Base-by-base conservation (phyloP, 2,329 filamentous ascomycete genomes). In the Aspergillus ochraceoroseus region DNA sequence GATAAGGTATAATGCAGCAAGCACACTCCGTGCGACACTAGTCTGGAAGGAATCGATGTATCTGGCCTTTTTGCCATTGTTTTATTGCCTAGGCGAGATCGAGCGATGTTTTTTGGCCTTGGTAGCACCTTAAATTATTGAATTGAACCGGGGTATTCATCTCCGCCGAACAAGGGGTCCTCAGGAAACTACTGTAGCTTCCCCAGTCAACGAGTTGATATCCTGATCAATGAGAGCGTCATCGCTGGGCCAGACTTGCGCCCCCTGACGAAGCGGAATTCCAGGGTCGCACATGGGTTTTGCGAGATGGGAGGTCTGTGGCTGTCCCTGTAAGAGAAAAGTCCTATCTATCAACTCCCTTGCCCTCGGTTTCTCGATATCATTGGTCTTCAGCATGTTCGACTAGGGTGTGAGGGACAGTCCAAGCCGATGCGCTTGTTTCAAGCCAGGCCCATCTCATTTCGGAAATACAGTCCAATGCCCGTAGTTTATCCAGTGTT, bases 391-490 rank as follows among this genome's bases (percentile, higher is more conserved):
- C 33, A 34, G 17, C 32, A 17, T 20, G 30, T 17, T 38, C 14
- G 25, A 48, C 38, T 32, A 23, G 41, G 37, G 40, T 23, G 31
- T 28, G 43, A 41, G 31, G 29, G 45, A 30, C 28, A 40, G 43
- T 31, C 25, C 38, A 44, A 30, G 33, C 18, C 32, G 44, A 43
- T 41, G 41, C 41, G 43, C 41, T 47, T 41, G 43, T 52, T 51
- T 40, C 40, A 36, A 45, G 43, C 43, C 44, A 50, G 48, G 46
- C 37, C 31, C 41, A 43, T 38, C 40, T 53, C 48, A 46, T 54
- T 54, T 53, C 51, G 51, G 50, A 44, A 41, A 44, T 36, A 40
- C 49, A 46, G 47, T 46, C 41, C 47, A 52, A 49, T 48, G 40
- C 41, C 47, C 49, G 43, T 44, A 38, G 45, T 37, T 41, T 48